These are phyloP conservation scores for Cymbopogon citratus DNA, from an alignment of 176 grass and related monocot species.

Conservation along the genomic window DNA sequence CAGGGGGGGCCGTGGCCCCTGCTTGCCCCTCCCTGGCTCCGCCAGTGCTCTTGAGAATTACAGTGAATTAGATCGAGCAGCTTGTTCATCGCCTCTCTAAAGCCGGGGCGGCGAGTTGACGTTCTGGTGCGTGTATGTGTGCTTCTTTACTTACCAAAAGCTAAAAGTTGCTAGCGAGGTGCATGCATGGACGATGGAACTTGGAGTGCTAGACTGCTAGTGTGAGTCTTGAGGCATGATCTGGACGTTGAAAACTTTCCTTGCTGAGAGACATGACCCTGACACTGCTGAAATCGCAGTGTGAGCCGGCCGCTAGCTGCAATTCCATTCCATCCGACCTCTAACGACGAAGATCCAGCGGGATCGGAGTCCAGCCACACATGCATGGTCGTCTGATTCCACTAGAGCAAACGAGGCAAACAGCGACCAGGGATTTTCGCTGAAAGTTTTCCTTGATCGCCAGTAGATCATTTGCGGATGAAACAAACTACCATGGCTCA, in stretches of 20 bases:
- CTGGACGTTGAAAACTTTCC: not conserved
- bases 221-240: not conserved
- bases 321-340: not conserved
- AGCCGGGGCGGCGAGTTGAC: not conserved
- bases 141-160: not conserved
- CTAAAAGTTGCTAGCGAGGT: slow-evolving; percentile 1
- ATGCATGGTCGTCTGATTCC: not conserved
- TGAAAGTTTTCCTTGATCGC: not conserved
- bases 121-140: not conserved
- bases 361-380: not conserved
- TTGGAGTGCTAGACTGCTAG: not conserved
- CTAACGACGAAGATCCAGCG: not conserved
- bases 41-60: no score
- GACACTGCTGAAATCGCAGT: not conserved
- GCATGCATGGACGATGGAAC: no score
- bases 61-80: not conserved
- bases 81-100: not conserved
- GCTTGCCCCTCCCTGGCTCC: no score
- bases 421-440: not conserved
- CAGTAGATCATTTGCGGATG: no score
- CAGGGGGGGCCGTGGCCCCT: no score
- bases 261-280: not conserved
- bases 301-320: not conserved
- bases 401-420: not conserved
- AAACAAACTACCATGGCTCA: no score